Evolutionary conservation across 106 monocot genomes (phyloP).

Genomic region (Phalaenopsis aphrodite): DNA sequence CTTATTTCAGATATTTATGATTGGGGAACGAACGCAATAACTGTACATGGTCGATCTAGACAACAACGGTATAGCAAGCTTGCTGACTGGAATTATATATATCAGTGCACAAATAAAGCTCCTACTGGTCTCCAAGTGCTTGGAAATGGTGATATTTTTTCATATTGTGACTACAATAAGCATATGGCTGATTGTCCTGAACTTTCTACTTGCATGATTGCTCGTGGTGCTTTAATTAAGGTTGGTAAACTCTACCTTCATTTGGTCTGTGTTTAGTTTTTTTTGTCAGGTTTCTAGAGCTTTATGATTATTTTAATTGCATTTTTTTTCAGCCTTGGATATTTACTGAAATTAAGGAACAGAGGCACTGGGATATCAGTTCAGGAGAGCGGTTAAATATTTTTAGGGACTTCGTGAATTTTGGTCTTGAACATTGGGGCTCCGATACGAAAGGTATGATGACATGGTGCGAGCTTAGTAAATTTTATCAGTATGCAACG

Average conservation of each 20-base stretch:
- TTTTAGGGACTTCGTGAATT: constrained; percentile 67
- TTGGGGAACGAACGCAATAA: constrained; percentile 80
- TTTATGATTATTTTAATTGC: background rate
- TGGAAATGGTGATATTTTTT: constrained; percentile 94
- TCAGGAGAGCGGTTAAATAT: constrained; percentile 73
- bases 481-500: background rate
- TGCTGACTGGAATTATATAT: constrained; percentile 97
- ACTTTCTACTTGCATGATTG: constrained; percentile 78
- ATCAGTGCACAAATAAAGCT: constrained; percentile 59
- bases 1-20: constrained; percentile 54
- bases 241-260: constrained; percentile 18
- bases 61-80: constrained; percentile 94
- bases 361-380: constrained; percentile 88
- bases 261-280: background rate
- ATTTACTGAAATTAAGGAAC: constrained; percentile 95
- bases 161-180: constrained; percentile 67
- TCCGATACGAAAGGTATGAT: constrained; percentile 79
- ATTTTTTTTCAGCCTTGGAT: constrained; percentile 62
- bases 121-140: constrained; percentile 54
- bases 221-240: constrained; percentile 85
- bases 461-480: background rate
- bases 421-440: constrained; percentile 97
- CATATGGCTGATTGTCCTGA: constrained; percentile 47
- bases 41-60: constrained; percentile 86
- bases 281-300: background rate